A percentile compares a stretch with the other conserved stretches of the same genome.
These are phyloP conservation scores for Penicillium mononematosum DNA, from an alignment of 495 filamentous ascomycete genomes.

Conservation along the genomic window DNA sequence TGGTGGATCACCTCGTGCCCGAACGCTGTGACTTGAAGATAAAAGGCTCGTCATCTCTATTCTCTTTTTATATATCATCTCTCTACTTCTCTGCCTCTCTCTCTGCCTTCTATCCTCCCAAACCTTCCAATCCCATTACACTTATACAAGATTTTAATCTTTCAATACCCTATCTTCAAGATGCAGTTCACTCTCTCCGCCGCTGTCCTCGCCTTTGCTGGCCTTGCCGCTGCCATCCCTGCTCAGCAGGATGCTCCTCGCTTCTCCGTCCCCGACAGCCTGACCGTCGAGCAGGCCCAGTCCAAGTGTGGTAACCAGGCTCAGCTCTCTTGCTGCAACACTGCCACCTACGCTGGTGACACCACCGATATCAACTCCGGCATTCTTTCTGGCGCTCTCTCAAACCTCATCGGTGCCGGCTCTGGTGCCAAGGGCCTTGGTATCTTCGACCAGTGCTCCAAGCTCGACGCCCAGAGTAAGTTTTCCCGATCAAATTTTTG, in stretches of 20 bases:
- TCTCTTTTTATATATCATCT: conserved; percentile 18
- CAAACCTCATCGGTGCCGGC: conserved; percentile 34
- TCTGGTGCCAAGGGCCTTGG: conserved; percentile 38
- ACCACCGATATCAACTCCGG: conserved; percentile 33
- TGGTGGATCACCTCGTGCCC: conserved; percentile 5
- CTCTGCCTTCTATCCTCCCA: conserved; percentile 14
- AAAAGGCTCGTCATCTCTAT: conserved; percentile 19
- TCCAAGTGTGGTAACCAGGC: conserved; percentile 51
- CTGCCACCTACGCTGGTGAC: conserved; percentile 47
- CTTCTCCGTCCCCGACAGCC: conserved; percentile 40
- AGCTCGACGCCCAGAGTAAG: conserved; percentile 34
- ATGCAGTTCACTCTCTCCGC: conserved; percentile 33
- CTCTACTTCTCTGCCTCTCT: conserved; percentile 16
- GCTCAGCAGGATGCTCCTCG: conserved; percentile 20
- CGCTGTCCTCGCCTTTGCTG: conserved; percentile 25
- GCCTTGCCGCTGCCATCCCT: conserved; percentile 23
- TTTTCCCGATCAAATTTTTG: neutral
- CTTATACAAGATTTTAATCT: conserved; percentile 24
- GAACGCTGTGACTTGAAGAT: conserved; percentile 20
- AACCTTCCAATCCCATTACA: conserved; percentile 11
- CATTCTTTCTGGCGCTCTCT: conserved; percentile 29
- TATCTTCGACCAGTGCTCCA: conserved; percentile 43
- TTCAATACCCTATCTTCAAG: conserved; percentile 25
- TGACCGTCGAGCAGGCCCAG: conserved; percentile 49
- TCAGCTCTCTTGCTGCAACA: conserved; percentile 51